Conservation (phyloP, 441 rosid genomes). For the Geranium incanum region DNA sequence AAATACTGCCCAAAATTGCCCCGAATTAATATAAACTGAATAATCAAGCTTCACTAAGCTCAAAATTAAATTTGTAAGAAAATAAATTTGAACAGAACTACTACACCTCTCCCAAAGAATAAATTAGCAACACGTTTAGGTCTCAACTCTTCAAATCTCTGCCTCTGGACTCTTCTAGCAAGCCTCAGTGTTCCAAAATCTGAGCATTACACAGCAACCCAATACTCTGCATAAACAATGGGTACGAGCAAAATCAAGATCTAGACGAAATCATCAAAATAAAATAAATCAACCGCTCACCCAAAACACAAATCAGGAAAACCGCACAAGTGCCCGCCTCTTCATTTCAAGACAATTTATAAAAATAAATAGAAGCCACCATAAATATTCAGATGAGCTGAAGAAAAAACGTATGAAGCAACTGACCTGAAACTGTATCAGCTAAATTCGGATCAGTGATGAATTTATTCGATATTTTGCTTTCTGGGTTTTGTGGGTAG, state of each 20-base stretch:
- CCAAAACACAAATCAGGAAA: not conserved
- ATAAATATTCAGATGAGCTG: not conserved
- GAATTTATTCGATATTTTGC: not conserved
- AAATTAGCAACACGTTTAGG: not conserved
- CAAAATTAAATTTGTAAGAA: not conserved
- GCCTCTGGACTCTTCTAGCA: slow-evolving; percentile 8
- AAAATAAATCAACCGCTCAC: not conserved
- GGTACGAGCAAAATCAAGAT: slow-evolving; percentile 3
- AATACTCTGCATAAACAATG: slow-evolving; percentile 15
- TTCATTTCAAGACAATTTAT: not conserved
- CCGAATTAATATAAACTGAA: slow-evolving; percentile 22
- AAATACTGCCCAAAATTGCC: slow-evolving; percentile 22
- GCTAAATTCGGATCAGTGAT: not conserved
- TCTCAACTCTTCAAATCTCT: slow-evolving; percentile 12
- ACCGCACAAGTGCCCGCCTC: not conserved
- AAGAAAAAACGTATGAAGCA: slow-evolving; percentile 5
- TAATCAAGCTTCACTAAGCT: slow-evolving; percentile 10
- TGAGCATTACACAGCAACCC: not conserved
- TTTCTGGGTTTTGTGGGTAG: not conserved
- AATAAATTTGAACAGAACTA: slow-evolving; percentile 14
- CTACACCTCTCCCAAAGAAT: slow-evolving; percentile 20
- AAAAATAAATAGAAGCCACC: not conserved
- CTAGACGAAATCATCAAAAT: not conserved
- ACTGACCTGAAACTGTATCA: not conserved
- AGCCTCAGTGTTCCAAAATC: slow-evolving; percentile 17